Evolutionary conservation across 2,329 filamentous ascomycete species (phyloP), one percentile per base, ranked within the genome.

Genomic region (Aspergillus fumigatus): DNA sequence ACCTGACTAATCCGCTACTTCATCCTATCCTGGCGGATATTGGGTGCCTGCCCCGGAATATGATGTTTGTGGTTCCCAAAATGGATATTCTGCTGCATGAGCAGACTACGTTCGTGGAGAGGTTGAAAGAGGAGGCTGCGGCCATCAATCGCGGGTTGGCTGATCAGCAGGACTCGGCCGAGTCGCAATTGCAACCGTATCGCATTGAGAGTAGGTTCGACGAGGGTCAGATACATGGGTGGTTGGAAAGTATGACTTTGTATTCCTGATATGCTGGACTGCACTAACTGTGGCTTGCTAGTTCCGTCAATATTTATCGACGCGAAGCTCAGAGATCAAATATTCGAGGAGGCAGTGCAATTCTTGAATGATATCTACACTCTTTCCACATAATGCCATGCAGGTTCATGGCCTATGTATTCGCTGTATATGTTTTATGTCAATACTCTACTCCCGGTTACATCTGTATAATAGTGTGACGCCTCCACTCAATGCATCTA

Each of bases 71-170:
- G 26, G 27, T 52, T 43, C 41, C 49, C 11, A 35, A 51, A 19
- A 19, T 52, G n/a, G 54, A 58, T 49, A 57, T 59, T 21, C 32
- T 63, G 40, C 48, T 51, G 5, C 25, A 56, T 3, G 57, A 59
- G 54, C 50, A 58, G 19, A 52, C 8, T 2, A 41, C 26, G 3
- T 54, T 59, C 26, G 41, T 52, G 10, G 43, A 51, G 32, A 40
- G 57, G 47, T 40, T 59, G 26, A 41, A 59, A 43, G 21, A 41
- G 1, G 59, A 61, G 23, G 56, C 59, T 6, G 35, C 43, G 1
- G 43, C 26, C 1, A 23, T 56, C 23, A 56, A 56, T 35, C 50
- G 32, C 25, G 41, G 41, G 2, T 21, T 45, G 41, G 17, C 3
- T 23, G 32, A 7, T 35, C 11, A 43, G 41, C 41, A 45, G 40